Base-by-base conservation (phyloP, 768 basidiomycete species). In the Boletus reticulatus region DNA sequence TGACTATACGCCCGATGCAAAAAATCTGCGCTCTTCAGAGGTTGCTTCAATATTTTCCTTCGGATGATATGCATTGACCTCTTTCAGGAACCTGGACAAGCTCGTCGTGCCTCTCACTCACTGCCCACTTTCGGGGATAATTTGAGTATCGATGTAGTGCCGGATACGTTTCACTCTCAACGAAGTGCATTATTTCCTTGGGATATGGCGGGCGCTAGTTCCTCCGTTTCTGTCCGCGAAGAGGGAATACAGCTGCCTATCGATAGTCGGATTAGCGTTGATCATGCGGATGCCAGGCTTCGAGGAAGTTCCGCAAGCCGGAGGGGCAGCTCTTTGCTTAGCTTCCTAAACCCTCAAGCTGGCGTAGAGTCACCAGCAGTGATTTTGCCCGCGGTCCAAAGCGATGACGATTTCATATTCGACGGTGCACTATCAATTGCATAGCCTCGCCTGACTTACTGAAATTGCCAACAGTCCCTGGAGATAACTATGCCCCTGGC, bases 1-100 rank as follows among this genome's bases (percentile, higher is more conserved):
- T 45, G 62, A 66, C 20, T 53, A 55, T 27, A 57, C 58, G 13
- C 59, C 55, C 16, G 52, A 58, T 39, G 45, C 57, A n/a, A 63
- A 49, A 50, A 56, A 72, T 43, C 60, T 72, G 60, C 77, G 78
- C 43, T 81, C 87, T 5, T 89, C 88, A 29, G 87, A 91, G 77
- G 88, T 56, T 85, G 72, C 80, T 45, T 24, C 27, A 11, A 49
- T 51, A 47, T 38, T 44, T 56, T 8, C 11, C 2, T 45, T n/a
- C 12, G n/a, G 29, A 47, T 29, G 38, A 43, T 17, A 31, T 29
- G 32, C 24, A 43, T 52, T 72, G 41, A 71, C 44, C 41, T 13
- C 12, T 37, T 57, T 41, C 62, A 91, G 91, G 89, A 92, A 73
- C 90, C 90, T 45, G 91, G 88, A 31, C 88, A 89, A 84, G 89